Conservation (phyloP, 306 rosid genomes). For the Malus sylvestris region DNA sequence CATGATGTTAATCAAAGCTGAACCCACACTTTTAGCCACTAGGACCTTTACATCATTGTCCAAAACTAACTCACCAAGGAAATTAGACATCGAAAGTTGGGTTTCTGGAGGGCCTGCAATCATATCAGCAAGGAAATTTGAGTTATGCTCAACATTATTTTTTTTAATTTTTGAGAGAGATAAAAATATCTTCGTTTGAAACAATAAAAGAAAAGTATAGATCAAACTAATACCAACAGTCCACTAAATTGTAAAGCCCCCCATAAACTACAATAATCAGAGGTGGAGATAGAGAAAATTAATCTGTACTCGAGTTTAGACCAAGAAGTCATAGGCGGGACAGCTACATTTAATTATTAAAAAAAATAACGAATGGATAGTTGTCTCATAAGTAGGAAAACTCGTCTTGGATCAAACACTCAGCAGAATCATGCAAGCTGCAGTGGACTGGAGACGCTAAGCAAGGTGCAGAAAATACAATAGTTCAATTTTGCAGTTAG, state of each 20-base stretch:
- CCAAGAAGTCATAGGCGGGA: background rate
- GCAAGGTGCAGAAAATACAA: background rate
- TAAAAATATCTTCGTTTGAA: background rate
- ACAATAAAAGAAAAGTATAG: background rate
- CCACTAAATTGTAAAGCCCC: background rate
- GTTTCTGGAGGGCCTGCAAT: conserved; percentile 87
- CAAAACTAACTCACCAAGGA: conserved; percentile 85
- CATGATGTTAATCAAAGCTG: conserved; percentile 77
- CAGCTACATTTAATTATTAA: background rate
- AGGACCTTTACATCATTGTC: conserved; percentile 72
- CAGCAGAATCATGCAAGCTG: background rate
- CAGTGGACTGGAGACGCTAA: background rate
- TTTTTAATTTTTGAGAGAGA: background rate
- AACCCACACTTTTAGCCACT: conserved; percentile 79
- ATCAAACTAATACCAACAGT: background rate
- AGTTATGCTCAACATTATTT: conserved; percentile 11
- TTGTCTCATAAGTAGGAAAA: background rate
- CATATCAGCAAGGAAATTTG: conserved; percentile 16
- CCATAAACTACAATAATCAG: no score
- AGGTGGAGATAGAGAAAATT: background rate
- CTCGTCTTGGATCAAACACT: background rate
- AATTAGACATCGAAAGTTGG: conserved; percentile 77
- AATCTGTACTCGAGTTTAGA: background rate
- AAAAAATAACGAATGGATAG: background rate
- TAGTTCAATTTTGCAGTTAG: background rate